Conservation (phyloP, 371 early-diverging fungal genomes). For the Umbelopsis sp. region DNA sequence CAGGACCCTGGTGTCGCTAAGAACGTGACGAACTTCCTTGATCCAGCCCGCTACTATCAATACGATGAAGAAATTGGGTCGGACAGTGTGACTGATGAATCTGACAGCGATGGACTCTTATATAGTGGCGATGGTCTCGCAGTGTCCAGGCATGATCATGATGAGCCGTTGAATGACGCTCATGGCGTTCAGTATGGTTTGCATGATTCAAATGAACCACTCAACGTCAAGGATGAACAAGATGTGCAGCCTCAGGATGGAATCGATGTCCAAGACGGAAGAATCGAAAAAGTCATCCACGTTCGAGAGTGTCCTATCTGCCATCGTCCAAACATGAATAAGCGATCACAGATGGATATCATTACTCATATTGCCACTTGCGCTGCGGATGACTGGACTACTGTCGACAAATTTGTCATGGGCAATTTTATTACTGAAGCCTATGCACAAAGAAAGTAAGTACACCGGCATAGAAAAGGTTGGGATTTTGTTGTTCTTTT, state of each 20-base stretch:
- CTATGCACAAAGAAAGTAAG: conserved; percentile 67
- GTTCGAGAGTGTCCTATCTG: conserved; percentile 77
- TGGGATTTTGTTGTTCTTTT: background rate
- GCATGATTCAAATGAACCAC: background rate
- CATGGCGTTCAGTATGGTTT: conserved; percentile 3
- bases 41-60: background rate
- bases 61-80: background rate
- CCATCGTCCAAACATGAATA: conserved; percentile 58
- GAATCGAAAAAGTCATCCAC: conserved; percentile 67
- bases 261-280: conserved; percentile 21
- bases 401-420: conserved; percentile 68
- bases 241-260: background rate
- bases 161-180: background rate
- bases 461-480: background rate
- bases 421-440: conserved; percentile 82
- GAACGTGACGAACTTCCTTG: background rate
- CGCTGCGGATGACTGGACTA: conserved; percentile 65
- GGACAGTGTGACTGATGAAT: background rate
- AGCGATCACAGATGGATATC: conserved; percentile 71
- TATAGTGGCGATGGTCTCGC: background rate
- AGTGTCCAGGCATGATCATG: background rate
- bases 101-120: background rate
- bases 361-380: conserved; percentile 82
- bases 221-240: background rate
- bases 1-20: background rate